phyloP scores from a whole-genome alignment of 441 rosid species.

The Euphorbia schlechtendalii region DNA sequence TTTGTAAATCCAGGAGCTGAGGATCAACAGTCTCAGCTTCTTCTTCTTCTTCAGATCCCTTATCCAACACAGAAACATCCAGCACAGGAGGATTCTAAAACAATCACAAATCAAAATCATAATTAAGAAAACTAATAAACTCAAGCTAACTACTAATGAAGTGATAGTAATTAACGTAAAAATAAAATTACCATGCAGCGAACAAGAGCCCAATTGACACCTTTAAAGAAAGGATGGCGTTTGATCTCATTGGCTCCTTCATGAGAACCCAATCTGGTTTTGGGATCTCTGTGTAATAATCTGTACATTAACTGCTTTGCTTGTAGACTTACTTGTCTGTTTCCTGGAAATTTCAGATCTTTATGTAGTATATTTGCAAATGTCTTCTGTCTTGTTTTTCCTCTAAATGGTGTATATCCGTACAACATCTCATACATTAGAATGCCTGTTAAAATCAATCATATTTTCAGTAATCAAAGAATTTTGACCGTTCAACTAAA shows the following conservation, averaged over 20 bases:
- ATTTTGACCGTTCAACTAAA: neutral
- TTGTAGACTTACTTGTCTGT: conserved; percentile 46
- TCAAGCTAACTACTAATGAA: neutral
- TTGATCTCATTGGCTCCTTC: conserved; percentile 82
- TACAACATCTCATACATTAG: conserved; percentile 93
- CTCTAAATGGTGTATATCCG: conserved; percentile 96
- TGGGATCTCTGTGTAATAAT: conserved; percentile 79
- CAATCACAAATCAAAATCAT: no score
- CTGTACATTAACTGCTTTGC: conserved; percentile 72
- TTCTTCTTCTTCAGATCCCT: conserved; percentile 42
- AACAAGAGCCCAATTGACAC: conserved; percentile 79
- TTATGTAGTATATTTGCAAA: conserved; percentile 87
- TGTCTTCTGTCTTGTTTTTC: conserved; percentile 92
- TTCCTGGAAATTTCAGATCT: conserved; percentile 72
- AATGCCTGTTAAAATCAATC: conserved; percentile 39
- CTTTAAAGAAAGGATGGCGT: no score
- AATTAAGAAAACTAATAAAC: neutral
- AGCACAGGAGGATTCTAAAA: conserved; percentile 77
- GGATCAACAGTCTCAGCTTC: conserved; percentile 43
- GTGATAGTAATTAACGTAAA: neutral
- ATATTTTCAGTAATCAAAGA: neutral
- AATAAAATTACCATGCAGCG: conserved; percentile 63
- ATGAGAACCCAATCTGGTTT: conserved; percentile 63
- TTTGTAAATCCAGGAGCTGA: conserved; percentile 62
- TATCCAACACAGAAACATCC: conserved; percentile 44